phyloP scores from a whole-genome alignment of 83 land plant species.

The Larix sibirica region DNA sequence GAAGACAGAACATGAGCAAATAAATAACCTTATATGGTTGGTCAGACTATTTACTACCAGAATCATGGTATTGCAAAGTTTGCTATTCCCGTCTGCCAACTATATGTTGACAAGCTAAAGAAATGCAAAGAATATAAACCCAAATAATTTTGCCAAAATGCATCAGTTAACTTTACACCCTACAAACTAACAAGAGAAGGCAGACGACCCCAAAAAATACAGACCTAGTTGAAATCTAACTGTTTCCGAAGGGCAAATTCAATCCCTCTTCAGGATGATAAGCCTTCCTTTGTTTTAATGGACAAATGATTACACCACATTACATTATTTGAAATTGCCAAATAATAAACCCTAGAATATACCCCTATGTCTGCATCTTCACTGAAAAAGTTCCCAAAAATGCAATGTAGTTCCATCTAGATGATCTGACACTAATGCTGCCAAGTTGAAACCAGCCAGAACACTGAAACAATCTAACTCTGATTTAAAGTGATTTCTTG shows the following conservation, averaged over 20 bases:
- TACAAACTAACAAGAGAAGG: not conserved
- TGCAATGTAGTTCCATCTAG: not conserved
- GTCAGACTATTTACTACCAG: not conserved
- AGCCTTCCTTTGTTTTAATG: not conserved
- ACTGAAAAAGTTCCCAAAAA: not conserved
- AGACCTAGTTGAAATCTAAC: not conserved
- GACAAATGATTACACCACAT: not conserved
- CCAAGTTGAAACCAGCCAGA: not conserved
- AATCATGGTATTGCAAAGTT: not conserved
- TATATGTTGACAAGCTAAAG: not conserved
- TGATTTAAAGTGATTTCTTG: not conserved
- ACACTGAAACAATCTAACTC: not conserved
- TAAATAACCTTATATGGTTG: not conserved
- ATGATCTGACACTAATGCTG: not conserved
- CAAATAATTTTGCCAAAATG: not conserved
- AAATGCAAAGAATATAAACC: constrained; percentile 3
- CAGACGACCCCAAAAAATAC: not conserved
- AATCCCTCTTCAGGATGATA: constrained; percentile 5
- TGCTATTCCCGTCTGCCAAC: not conserved
- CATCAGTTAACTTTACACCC: not conserved
- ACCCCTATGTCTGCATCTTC: constrained; percentile 1
- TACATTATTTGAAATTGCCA: constrained; percentile 13
- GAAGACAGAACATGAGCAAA: not conserved
- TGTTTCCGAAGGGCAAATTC: not conserved
- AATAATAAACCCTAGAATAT: not conserved